Conservation (phyloP, 495 filamentous ascomycete species). For the Aspergillus bridgeri region DNA sequence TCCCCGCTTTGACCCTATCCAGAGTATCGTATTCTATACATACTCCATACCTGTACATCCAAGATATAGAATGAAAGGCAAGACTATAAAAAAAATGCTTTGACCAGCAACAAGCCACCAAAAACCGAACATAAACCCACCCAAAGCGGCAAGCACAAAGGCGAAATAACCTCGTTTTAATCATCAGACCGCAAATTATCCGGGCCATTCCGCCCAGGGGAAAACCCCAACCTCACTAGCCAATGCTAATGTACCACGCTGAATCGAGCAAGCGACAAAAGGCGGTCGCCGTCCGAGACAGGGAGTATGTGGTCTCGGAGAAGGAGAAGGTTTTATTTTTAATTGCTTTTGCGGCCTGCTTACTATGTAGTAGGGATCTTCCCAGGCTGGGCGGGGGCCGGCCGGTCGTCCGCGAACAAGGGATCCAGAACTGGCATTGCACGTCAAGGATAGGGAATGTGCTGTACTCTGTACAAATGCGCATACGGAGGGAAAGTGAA, state of each 20-base stretch:
- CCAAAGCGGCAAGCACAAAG: neutral
- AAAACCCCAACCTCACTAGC: neutral
- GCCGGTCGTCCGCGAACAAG: neutral
- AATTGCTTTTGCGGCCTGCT: neutral
- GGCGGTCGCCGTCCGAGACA: constrained; percentile 19
- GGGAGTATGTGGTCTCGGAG: constrained; percentile 8
- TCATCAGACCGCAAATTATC: neutral
- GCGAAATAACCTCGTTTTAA: neutral
- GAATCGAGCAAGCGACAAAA: constrained; percentile 13
- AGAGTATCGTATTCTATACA: too few relatives aligned
- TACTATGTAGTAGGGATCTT: neutral
- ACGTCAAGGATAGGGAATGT: neutral
- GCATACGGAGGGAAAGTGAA: too few relatives aligned
- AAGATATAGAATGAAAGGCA: too few relatives aligned
- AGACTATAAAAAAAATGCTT: too few relatives aligned
- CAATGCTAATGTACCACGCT: constrained; percentile 11
- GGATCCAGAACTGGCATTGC: neutral
- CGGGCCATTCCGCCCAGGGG: neutral
- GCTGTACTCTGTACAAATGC: too few relatives aligned
- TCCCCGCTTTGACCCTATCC: neutral
- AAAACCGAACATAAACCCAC: neutral
- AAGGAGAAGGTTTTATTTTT: constrained; percentile 9
- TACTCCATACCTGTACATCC: too few relatives aligned
- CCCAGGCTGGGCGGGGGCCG: neutral
- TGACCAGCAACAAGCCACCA: neutral